phyloP scores from a whole-genome alignment of 106 monocot species.

The Gastrodia elata region DNA sequence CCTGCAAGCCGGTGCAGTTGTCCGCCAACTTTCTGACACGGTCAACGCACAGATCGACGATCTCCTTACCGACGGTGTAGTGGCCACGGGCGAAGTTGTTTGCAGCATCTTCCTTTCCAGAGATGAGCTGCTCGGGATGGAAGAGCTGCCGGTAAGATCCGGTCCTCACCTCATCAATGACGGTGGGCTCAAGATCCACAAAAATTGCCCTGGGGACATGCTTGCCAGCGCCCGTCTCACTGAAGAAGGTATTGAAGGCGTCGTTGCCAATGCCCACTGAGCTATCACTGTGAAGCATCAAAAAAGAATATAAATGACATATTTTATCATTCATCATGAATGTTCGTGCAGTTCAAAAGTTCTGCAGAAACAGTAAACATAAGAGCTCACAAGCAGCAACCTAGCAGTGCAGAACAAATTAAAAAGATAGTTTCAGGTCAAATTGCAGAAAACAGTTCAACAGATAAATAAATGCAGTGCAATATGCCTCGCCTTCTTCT shows the following conservation, averaged over 20 bases:
- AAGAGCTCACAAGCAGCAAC: background rate
- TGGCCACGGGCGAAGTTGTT: slow-evolving; percentile 30
- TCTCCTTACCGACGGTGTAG: slow-evolving; percentile 31
- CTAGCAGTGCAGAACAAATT: background rate
- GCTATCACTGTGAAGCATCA: slow-evolving; percentile 14
- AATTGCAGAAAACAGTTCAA: background rate
- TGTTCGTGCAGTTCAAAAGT: background rate
- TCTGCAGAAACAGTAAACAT: background rate
- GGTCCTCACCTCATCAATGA: slow-evolving; percentile 27
- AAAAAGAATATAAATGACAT: background rate
- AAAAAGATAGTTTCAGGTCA: background rate
- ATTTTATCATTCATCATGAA: background rate
- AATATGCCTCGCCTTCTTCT: background rate
- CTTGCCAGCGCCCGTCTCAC: slow-evolving; percentile 26
- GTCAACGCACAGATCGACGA: slow-evolving; percentile 22
- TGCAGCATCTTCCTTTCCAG: slow-evolving; percentile 30
- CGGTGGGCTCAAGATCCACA: slow-evolving; percentile 32
- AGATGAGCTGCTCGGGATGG: slow-evolving; percentile 29
- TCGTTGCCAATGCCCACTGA: slow-evolving; percentile 15
- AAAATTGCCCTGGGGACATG: slow-evolving; percentile 29
- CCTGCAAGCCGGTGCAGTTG: slow-evolving; percentile 30
- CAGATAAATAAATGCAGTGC: no score
- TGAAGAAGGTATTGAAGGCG: slow-evolving; percentile 34
- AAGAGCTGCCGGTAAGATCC: slow-evolving; percentile 24
- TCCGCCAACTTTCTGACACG: slow-evolving; percentile 24